phyloP scores from a whole-genome alignment of 192 early-diverging fungal genomes.

The Funneliformis geosporum region DNA sequence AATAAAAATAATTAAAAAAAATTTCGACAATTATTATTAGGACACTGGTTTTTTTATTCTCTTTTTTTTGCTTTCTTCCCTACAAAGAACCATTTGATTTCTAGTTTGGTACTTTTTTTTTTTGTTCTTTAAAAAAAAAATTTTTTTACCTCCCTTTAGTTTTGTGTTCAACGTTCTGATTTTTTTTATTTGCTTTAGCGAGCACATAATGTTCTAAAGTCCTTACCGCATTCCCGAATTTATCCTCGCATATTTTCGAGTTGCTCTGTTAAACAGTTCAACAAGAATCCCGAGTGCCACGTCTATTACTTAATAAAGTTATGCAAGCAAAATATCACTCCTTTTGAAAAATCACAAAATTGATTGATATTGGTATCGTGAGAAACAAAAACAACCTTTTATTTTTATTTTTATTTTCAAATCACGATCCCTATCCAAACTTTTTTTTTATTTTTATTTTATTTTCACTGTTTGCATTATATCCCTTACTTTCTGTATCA shows the following conservation, averaged over 20 bases:
- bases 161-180: not conserved
- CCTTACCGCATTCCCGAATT: not conserved
- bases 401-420: not conserved
- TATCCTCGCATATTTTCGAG: conserved; percentile 4
- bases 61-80: not conserved
- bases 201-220: conserved; percentile 31
- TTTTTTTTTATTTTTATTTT: conserved; percentile 2
- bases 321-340: conserved; percentile 29
- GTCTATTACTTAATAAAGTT: not conserved
- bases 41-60: not conserved
- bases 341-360: conserved; percentile 10
- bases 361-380: conserved; percentile 31
- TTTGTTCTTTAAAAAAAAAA: not conserved
- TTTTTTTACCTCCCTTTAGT: not conserved
- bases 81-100: not conserved
- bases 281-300: conserved; percentile 10
- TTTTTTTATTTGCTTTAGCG: not conserved
- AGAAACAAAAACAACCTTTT: not conserved
- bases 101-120: not conserved
- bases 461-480: not conserved
- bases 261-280: conserved; percentile 33
- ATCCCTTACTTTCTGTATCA: not conserved
- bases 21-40: not conserved
- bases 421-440: conserved; percentile 19
- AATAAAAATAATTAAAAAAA: not conserved